phyloP scores from a whole-genome alignment of 345 rosid species.

The Bruguiera sexangula region DNA sequence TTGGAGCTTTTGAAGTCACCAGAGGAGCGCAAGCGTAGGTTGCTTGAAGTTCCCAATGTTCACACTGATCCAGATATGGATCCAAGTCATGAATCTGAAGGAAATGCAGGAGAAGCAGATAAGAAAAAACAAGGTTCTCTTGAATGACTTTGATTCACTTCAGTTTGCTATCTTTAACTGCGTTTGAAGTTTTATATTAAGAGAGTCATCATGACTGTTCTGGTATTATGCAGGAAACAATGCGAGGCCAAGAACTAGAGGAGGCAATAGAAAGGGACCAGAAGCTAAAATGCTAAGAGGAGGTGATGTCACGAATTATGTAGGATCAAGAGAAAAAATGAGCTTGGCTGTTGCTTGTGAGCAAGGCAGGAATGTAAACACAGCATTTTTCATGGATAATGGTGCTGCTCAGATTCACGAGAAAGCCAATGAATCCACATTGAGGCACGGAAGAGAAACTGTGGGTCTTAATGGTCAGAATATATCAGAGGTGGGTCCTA shows the following conservation, averaged over 20 bases:
- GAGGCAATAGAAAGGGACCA: conserved; percentile 28
- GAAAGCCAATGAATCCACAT: conserved; percentile 16
- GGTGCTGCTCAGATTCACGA: conserved; percentile 31
- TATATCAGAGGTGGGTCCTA: conserved; percentile 29
- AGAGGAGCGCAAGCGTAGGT: conserved; percentile 62
- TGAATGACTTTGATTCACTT: conserved; percentile 6
- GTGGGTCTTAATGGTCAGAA: conserved; percentile 9
- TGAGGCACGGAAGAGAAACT: conserved; percentile 19
- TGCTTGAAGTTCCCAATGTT: conserved; percentile 58
- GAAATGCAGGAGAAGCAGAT: conserved; percentile 39
- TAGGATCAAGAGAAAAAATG: conserved; percentile 36
- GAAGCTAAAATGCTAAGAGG: conserved; percentile 25
- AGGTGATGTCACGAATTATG: conserved; percentile 32
- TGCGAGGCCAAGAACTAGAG: conserved; percentile 27
- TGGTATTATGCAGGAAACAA: conserved; percentile 38
- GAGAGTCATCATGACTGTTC: conserved; percentile 12
- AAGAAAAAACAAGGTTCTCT: conserved; percentile 50
- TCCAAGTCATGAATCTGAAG: conserved; percentile 44
- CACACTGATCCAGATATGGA: conserved; percentile 62
- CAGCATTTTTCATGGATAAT: conserved; percentile 30
- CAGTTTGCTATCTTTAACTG: conserved; percentile 13
- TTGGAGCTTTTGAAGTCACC: conserved; percentile 69
- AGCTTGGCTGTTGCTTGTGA: conserved; percentile 28
- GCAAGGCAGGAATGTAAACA: conserved; percentile 22
- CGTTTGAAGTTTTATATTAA: conserved; percentile 5